A percentile compares a stretch with the other conserved stretches of the same genome.
These are phyloP conservation scores for Chenopodium berlandieri DNA, from an alignment of 148 eudicot species.

Conservation along the genomic window DNA sequence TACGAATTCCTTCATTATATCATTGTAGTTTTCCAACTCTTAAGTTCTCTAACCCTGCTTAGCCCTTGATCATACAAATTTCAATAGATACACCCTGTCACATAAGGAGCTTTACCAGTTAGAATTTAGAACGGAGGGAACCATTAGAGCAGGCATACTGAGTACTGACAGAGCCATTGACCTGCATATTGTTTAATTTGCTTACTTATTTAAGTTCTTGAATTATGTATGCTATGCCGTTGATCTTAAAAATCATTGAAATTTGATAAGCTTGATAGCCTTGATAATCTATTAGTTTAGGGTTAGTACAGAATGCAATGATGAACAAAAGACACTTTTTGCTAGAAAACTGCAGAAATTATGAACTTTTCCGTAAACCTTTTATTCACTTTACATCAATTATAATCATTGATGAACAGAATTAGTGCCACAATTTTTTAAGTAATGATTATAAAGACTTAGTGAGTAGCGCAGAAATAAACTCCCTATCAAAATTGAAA, in stretches of 20 bases:
- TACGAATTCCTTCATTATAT: background rate
- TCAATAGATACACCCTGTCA: background rate
- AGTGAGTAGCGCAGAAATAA: background rate
- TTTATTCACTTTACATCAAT: background rate
- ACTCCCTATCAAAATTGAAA: background rate
- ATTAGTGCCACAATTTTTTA: background rate
- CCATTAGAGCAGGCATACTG: no score
- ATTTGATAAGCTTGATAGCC: background rate
- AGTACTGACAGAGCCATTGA: no score
- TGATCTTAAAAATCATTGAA: background rate
- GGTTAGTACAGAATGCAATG: background rate
- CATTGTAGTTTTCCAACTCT: background rate
- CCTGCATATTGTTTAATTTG: no score
- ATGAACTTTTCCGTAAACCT: background rate
- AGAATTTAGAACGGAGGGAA: no score
- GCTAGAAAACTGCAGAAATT: background rate
- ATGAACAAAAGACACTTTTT: background rate
- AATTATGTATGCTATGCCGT: no score
- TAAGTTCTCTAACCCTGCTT: background rate
- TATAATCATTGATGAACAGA: background rate
- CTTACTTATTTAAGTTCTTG: no score
- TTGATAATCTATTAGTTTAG: background rate
- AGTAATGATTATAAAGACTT: background rate
- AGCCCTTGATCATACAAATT: background rate
- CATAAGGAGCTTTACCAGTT: no score